These are phyloP conservation scores for Solanum ossicruentum DNA, from an alignment of 257 asterid species.

Conservation along the genomic window DNA sequence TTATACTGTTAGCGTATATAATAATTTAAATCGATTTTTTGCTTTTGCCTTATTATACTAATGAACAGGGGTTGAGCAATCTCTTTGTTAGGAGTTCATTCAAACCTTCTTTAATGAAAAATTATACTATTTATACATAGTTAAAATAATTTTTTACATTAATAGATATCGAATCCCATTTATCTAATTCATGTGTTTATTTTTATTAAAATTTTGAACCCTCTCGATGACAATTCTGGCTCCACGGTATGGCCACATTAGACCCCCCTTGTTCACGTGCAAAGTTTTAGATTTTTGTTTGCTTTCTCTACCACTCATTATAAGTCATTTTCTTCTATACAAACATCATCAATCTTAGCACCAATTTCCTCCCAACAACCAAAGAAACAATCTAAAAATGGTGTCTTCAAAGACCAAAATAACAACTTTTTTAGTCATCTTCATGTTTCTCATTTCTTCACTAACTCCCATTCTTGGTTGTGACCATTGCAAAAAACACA, in stretches of 20 bases:
- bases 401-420: slow-evolving; percentile 6
- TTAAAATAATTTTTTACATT: no score
- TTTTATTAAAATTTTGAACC: no score
- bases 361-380: neutral
- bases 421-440: slow-evolving; percentile 38
- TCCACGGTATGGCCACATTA: neutral
- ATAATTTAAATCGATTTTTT: neutral
- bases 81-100: no score
- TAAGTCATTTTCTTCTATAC: slow-evolving; percentile 13
- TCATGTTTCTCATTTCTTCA: slow-evolving; percentile 31
- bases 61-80: no score
- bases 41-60: neutral
- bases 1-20: neutral
- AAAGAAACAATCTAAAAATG: slow-evolving; percentile 9
- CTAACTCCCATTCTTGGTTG: slow-evolving; percentile 35
- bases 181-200: no score
- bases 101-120: no score
- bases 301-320: neutral
- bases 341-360: neutral
- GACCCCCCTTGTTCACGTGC: neutral
- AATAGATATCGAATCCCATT: no score
- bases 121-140: no score
- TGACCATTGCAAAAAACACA: slow-evolving; percentile 30
- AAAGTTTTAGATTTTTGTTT: slow-evolving; percentile 5
- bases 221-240: no score